These are phyloP conservation scores for Asterophora lycoperdoides DNA, from an alignment of 768 basidiomycete species.

Conservation along the genomic window DNA sequence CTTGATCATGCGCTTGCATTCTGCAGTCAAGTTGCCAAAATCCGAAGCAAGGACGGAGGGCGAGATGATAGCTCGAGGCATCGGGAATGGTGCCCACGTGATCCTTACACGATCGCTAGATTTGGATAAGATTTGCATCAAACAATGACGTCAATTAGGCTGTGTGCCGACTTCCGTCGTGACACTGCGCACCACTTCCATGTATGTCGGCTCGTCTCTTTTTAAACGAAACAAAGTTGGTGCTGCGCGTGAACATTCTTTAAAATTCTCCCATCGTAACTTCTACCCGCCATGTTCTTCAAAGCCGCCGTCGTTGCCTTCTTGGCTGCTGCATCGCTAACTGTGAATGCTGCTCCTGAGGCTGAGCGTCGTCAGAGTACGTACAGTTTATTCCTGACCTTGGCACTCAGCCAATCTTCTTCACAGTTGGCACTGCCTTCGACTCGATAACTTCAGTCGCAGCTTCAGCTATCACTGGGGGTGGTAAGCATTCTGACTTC, in stretches of 20 bases:
- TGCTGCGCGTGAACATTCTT: background rate
- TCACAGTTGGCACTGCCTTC: conserved; percentile 35
- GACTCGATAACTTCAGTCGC: conserved; percentile 35
- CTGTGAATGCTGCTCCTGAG: conserved; percentile 33
- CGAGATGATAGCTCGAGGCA: conserved; percentile 91
- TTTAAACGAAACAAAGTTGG: background rate
- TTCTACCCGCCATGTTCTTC: conserved; percentile 33
- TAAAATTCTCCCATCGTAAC: conserved; percentile 12
- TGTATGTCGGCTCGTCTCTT: background rate
- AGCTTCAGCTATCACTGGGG: conserved; percentile 24
- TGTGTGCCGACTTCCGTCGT: too few relatives aligned
- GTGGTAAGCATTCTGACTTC: conserved; percentile 19
- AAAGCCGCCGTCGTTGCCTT: conserved; percentile 33
- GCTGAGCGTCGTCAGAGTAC: conserved; percentile 42
- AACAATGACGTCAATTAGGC: too few relatives aligned
- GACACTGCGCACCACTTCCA: conserved; percentile 2
- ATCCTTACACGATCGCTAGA: too few relatives aligned
- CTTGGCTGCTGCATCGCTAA: conserved; percentile 30
- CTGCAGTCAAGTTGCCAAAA: conserved; percentile 90
- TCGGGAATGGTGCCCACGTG: conserved; percentile 24
- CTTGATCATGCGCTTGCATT: conserved; percentile 96
- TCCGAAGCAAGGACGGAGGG: conserved; percentile 97
- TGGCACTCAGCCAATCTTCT: background rate
- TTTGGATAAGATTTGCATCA: too few relatives aligned
- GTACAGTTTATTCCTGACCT: conserved; percentile 5